phyloP scores from a whole-genome alignment of 1,284 basidiomycete species.

The Ustilago vetiveriae region DNA sequence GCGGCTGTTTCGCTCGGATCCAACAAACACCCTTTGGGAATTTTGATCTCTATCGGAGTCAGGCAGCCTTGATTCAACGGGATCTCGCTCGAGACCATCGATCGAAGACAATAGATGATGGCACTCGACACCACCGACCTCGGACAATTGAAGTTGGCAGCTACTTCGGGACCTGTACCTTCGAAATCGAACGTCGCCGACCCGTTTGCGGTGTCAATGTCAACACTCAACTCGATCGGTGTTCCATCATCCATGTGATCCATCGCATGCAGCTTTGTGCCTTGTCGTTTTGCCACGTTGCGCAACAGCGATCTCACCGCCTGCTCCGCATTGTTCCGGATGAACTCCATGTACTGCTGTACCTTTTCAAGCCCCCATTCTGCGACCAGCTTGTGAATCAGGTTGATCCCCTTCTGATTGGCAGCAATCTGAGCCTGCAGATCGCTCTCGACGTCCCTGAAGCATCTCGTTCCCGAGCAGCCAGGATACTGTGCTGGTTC shows the following conservation, averaged over 20 bases:
- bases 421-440: slow-evolving; percentile 95
- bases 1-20: slow-evolving; percentile 81
- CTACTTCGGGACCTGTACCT: slow-evolving; percentile 82
- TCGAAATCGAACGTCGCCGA: slow-evolving; percentile 88
- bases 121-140: slow-evolving; percentile 84
- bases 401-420: slow-evolving; percentile 83
- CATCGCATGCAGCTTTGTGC: slow-evolving; percentile 76
- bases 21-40: slow-evolving; percentile 82
- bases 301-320: slow-evolving; percentile 85
- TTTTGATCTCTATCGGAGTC: slow-evolving; percentile 75
- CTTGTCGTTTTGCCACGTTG: slow-evolving; percentile 75
- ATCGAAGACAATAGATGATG: slow-evolving; percentile 90
- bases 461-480: slow-evolving; percentile 67
- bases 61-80: slow-evolving; percentile 93
- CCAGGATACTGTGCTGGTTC: slow-evolving; percentile 79
- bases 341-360: slow-evolving; percentile 72
- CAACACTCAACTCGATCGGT: slow-evolving; percentile 81
- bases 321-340: slow-evolving; percentile 87
- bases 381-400: slow-evolving; percentile 74
- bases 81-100: slow-evolving; percentile 90
- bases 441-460: slow-evolving; percentile 89
- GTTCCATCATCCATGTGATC: slow-evolving; percentile 70
- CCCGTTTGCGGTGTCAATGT: slow-evolving; percentile 80
- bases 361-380: slow-evolving; percentile 88
- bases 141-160: slow-evolving; percentile 84